Percentiles rank a stretch among this genome's conserved stretches.
These are phyloP conservation scores for Leccinellum luteum DNA, from an alignment of 768 basidiomycete genomes.

Conservation along the genomic window DNA sequence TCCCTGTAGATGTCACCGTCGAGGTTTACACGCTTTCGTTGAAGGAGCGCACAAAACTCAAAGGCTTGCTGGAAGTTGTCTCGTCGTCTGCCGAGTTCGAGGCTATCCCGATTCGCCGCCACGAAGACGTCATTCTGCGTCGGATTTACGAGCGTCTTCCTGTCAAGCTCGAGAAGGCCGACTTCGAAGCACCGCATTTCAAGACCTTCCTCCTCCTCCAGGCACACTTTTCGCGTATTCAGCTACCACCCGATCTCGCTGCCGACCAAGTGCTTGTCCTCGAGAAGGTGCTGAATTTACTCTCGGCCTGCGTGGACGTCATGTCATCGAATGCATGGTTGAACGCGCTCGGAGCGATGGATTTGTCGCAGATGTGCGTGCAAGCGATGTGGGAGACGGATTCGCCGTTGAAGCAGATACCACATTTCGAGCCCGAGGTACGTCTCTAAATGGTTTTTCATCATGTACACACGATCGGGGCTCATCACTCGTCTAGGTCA, in stretches of 20 bases:
- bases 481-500: constrained; percentile 44
- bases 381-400: constrained; percentile 98
- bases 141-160: constrained; percentile 96
- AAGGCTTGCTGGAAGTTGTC: constrained; percentile 94
- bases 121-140: constrained; percentile 81
- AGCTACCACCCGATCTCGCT: constrained; percentile 89
- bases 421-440: constrained; percentile 92
- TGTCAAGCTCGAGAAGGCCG: constrained; percentile 80
- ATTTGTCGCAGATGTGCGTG: constrained; percentile 97
- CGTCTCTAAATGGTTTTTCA: neutral
- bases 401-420: constrained; percentile 92
- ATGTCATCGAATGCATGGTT: constrained; percentile 65
- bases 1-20: constrained; percentile 77
- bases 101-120: constrained; percentile 88
- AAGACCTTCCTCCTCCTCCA: constrained; percentile 97
- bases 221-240: constrained; percentile 93
- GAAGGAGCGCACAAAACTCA: constrained; percentile 95
- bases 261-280: constrained; percentile 88
- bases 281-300: constrained; percentile 84
- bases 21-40: constrained; percentile 96
- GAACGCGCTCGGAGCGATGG: constrained; percentile 89
- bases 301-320: constrained; percentile 95
- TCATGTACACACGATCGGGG: neutral
- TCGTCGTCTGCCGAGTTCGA: constrained; percentile 98
- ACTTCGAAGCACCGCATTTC: constrained; percentile 96